A percentile compares a stretch with the other conserved stretches of the same genome.
Conservation (phyloP, 2,329 filamentous ascomycete species). For the Aspergillus quadricinctus region DNA sequence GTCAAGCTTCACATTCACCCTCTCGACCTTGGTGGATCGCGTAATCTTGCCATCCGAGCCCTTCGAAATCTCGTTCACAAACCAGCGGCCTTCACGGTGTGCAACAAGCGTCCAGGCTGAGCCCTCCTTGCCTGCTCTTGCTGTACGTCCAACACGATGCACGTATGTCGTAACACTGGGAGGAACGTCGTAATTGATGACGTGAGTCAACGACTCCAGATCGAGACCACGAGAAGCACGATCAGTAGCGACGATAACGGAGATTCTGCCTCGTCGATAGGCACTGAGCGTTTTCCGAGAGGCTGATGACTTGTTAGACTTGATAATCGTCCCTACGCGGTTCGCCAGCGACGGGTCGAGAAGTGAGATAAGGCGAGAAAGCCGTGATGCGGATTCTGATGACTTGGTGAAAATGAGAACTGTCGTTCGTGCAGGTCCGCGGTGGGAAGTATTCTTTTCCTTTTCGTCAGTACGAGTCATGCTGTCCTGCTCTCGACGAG, state of each 20-base stretch:
- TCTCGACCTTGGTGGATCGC: slow-evolving; percentile 24
- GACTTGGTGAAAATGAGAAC: slow-evolving; percentile 86
- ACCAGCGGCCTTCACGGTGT: slow-evolving; percentile 82
- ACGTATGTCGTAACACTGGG: slow-evolving; percentile 77
- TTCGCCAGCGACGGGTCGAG: slow-evolving; percentile 57
- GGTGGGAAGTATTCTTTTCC: slow-evolving; percentile 16
- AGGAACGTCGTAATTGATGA: slow-evolving; percentile 92
- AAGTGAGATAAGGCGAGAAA: slow-evolving; percentile 72
- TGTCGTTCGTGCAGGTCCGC: slow-evolving; percentile 32
- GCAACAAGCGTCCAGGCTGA: slow-evolving; percentile 83
- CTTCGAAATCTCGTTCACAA: slow-evolving; percentile 75
- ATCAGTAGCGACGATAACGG: slow-evolving; percentile 83
- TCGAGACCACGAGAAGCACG: slow-evolving; percentile 91
- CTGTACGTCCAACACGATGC: slow-evolving; percentile 87
- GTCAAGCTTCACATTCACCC: slow-evolving; percentile 28
- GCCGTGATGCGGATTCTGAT: slow-evolving; percentile 79
- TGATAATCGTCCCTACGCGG: slow-evolving; percentile 67
- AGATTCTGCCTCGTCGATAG: slow-evolving; percentile 61
- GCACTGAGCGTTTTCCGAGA: slow-evolving; percentile 63
- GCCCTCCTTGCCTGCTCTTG: slow-evolving; percentile 70
- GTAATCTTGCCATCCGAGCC: slow-evolving; percentile 30
- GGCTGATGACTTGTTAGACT: slow-evolving; percentile 67
- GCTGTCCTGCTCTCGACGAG: slow-evolving; percentile 62
- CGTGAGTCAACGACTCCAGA: slow-evolving; percentile 70
- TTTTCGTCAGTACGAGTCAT: slow-evolving; percentile 47